A percentile compares a stretch with the other conserved stretches of the same genome.
Conservation (phyloP, 2,329 filamentous ascomycete genomes). For the Penicillium fuscoglaucum region DNA sequence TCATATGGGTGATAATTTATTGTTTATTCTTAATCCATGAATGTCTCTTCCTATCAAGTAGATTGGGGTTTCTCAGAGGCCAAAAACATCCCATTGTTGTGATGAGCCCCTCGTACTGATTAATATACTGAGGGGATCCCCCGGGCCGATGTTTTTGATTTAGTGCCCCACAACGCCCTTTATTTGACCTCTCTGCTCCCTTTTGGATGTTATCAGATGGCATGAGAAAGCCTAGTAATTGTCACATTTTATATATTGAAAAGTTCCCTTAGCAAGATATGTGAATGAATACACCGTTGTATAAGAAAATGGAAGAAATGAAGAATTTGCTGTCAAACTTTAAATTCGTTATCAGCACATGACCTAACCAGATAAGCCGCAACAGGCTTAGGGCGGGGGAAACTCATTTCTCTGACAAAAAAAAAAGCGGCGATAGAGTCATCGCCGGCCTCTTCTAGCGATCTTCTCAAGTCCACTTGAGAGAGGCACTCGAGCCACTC, state of each 20-base stretch:
- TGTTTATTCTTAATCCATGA: neutral
- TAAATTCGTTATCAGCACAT: conserved; percentile 22
- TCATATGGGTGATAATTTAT: neutral
- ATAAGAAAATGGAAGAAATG: neutral
- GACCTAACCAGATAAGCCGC: conserved; percentile 22
- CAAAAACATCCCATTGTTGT: neutral
- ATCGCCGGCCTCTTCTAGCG: conserved; percentile 24
- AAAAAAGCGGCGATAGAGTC: conserved; percentile 23
- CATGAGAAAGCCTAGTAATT: neutral
- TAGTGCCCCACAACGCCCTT: neutral
- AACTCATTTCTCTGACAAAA: conserved; percentile 23
- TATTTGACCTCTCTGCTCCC: neutral
- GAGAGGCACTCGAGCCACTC: conserved; percentile 27
- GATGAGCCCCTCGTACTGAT: neutral
- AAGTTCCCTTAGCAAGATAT: neutral
- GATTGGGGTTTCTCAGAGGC: neutral
- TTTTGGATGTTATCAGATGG: neutral
- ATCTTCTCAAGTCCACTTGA: conserved; percentile 26
- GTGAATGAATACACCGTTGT: neutral
- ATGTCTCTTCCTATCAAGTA: neutral
- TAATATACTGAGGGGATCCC: neutral
- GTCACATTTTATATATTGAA: neutral
- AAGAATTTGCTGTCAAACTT: neutral
- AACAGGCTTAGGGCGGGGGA: conserved; percentile 28
- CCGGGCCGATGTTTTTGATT: neutral